These are phyloP conservation scores for Chalaropsis ovoidea DNA, from an alignment of 2,329 filamentous ascomycete species.

Conservation along the genomic window DNA sequence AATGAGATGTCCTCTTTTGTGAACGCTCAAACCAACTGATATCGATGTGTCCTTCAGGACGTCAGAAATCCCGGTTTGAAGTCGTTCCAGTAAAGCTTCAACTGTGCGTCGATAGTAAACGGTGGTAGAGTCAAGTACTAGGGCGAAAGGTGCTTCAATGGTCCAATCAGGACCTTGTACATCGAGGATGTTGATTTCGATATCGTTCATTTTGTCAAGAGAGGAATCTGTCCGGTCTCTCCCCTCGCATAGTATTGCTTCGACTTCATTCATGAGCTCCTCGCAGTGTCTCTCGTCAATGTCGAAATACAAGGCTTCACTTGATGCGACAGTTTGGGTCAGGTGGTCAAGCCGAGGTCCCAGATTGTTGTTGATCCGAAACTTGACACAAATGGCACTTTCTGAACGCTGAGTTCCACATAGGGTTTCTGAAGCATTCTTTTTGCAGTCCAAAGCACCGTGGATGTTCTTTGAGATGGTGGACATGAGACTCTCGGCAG, in stretches of 20 bases:
- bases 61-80: constrained; percentile 43
- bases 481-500: constrained; percentile 41
- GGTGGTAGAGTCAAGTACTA: constrained; percentile 36
- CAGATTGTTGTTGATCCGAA: constrained; percentile 42
- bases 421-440: constrained; percentile 27
- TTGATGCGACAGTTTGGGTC: constrained; percentile 36
- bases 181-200: constrained; percentile 41
- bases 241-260: constrained; percentile 33
- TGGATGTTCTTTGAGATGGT: constrained; percentile 38
- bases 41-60: constrained; percentile 40
- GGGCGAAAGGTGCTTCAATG: constrained; percentile 38
- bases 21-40: constrained; percentile 39
- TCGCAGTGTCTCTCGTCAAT: constrained; percentile 37
- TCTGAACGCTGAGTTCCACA: constrained; percentile 31
- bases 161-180: constrained; percentile 40
- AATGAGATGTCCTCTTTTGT: constrained; percentile 46
- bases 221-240: constrained; percentile 37
- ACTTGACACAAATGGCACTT: constrained; percentile 38
- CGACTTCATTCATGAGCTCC: constrained; percentile 37
- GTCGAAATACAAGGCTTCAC: constrained; percentile 39
- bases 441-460: constrained; percentile 35
- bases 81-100: constrained; percentile 42
- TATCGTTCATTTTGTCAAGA: constrained; percentile 38
- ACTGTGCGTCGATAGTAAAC: constrained; percentile 39
- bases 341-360: constrained; percentile 41